phyloP scores from a whole-genome alignment of 1,284 basidiomycete species.

The Fomitopsis pinicola region DNA sequence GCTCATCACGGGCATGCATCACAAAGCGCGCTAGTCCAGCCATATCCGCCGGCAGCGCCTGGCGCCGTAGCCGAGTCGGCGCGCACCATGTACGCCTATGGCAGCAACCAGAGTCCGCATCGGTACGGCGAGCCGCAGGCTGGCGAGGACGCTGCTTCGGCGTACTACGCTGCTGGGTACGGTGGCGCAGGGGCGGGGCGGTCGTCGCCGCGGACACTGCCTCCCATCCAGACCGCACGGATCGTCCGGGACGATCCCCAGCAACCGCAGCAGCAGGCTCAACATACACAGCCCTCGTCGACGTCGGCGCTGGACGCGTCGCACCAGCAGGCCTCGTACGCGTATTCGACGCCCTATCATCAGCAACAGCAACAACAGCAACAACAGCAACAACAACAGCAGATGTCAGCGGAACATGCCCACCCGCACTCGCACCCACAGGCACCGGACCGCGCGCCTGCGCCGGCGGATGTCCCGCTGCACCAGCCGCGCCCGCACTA shows the following conservation, averaged over 20 bases:
- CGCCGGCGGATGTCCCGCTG: conserved; percentile 1
- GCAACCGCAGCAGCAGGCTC: conserved; percentile 1
- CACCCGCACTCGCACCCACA: not conserved
- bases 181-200: not conserved
- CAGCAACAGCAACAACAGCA: not conserved
- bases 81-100: not conserved
- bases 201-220: conserved; percentile 20
- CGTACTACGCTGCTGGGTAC: not conserved
- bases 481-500: conserved; percentile 12
- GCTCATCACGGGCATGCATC: not conserved
- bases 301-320: conserved; percentile 4
- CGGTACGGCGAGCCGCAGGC: conserved; percentile 2
- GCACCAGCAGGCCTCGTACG: not conserved
- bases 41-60: not conserved
- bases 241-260: conserved; percentile 10
- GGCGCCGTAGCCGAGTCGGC: not conserved
- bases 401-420: not conserved
- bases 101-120: not conserved
- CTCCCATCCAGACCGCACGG: conserved; percentile 19
- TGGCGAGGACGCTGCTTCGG: not conserved
- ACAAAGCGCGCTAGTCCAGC: not conserved
- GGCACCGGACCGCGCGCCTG: not conserved
- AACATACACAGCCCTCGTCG: not conserved
- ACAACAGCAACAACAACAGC: not conserved
- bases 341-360: not conserved